These are phyloP conservation scores for Collybia nuda DNA, from an alignment of 768 basidiomycete genomes.

Conservation along the genomic window DNA sequence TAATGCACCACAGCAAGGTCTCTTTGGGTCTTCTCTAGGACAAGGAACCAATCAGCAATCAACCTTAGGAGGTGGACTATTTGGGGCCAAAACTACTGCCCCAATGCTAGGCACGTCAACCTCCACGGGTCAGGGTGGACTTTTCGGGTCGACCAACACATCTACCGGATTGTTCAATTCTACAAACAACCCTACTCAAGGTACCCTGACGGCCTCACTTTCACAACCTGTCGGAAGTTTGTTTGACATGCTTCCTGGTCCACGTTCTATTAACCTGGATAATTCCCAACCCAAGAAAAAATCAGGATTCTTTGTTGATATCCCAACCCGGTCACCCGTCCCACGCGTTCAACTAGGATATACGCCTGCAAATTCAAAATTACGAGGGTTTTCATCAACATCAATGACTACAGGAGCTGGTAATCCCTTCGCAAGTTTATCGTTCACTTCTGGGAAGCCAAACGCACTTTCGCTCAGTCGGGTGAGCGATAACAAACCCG, in stretches of 20 bases:
- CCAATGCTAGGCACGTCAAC: constrained; percentile 44
- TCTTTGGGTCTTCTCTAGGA: constrained; percentile 56
- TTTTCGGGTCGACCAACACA: constrained; percentile 41
- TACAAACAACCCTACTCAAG: constrained; percentile 44
- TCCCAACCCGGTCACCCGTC: constrained; percentile 69
- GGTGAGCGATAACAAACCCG: constrained; percentile 40
- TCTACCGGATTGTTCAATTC: constrained; percentile 37
- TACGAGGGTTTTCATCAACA: constrained; percentile 67
- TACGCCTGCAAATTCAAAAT: constrained; percentile 63
- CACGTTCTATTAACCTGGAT: constrained; percentile 60
- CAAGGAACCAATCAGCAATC: constrained; percentile 42
- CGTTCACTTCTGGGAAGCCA: constrained; percentile 55
- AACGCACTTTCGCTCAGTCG: constrained; percentile 55
- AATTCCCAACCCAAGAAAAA: constrained; percentile 70
- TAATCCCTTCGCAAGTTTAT: constrained; percentile 38
- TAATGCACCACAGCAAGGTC: constrained; percentile 28
- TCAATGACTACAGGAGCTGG: constrained; percentile 34
- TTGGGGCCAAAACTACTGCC: constrained; percentile 51
- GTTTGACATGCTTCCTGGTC: constrained; percentile 73
- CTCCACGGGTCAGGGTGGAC: constrained; percentile 38
- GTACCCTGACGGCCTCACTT: constrained; percentile 79
- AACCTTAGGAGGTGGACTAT: constrained; percentile 47
- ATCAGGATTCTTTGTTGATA: constrained; percentile 72
- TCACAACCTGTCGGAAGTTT: constrained; percentile 79
- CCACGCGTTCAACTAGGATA: constrained; percentile 67